Evolutionary conservation across 345 rosid genomes (phyloP).

Genomic region (Gossypium raimondii): DNA sequence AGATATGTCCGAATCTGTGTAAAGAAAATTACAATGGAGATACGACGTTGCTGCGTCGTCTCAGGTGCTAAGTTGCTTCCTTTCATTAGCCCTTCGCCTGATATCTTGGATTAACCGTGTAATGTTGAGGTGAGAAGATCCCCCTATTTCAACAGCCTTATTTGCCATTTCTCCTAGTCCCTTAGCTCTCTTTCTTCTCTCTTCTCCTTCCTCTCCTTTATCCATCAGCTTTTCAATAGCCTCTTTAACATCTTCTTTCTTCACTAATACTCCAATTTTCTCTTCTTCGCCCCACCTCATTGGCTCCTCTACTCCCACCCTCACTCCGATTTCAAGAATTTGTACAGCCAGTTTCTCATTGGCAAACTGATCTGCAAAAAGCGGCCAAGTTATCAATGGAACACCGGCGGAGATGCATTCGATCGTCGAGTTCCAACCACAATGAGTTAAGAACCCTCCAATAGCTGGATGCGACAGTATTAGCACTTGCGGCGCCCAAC

Average conservation of each 20-base stretch:
- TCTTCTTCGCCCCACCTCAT: slow-evolving; percentile 11
- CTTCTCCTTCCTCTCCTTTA: slow-evolving; percentile 19
- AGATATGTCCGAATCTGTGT: too few relatives aligned
- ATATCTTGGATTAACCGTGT: not conserved
- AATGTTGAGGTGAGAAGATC: not conserved
- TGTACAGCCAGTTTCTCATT: slow-evolving; percentile 35
- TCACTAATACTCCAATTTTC: slow-evolving; percentile 15
- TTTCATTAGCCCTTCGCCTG: not conserved
- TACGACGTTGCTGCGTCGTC: not conserved
- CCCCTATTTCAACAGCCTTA: not conserved
- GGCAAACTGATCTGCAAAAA: slow-evolving; percentile 37
- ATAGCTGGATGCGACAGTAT: slow-evolving; percentile 33
- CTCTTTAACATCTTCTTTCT: slow-evolving; percentile 15
- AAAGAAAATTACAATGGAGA: not conserved
- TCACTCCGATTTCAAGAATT: slow-evolving; percentile 23
- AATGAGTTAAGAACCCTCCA: slow-evolving; percentile 37
- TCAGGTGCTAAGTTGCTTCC: not conserved
- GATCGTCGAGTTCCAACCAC: slow-evolving; percentile 40
- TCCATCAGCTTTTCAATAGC: slow-evolving; percentile 25
- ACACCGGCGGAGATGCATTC: slow-evolving; percentile 29
- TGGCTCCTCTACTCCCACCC: slow-evolving; percentile 21
- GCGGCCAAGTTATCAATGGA: slow-evolving; percentile 36
- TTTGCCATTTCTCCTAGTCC: slow-evolving; percentile 1
- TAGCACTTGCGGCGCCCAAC: slow-evolving; percentile 40
- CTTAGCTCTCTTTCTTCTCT: slow-evolving; percentile 19